Base-by-base conservation (phyloP, 805 yeast species). In the Candida railenensis region DNA sequence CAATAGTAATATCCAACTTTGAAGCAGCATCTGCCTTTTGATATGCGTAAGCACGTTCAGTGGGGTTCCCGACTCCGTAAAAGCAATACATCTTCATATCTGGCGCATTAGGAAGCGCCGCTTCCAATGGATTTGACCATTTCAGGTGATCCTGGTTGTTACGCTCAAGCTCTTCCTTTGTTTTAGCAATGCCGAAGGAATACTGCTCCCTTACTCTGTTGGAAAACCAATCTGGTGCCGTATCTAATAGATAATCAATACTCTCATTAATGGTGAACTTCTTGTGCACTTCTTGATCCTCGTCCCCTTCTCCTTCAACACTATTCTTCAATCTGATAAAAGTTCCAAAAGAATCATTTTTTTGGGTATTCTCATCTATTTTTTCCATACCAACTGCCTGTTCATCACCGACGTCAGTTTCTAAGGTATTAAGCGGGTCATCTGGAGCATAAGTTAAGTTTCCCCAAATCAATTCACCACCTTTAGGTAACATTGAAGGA, bases 71-170 rank as follows among this genome's bases (percentile, higher is more conserved):
- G n/a, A 90, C 89, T 3, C 99, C 99, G 58, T 94, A 94, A 58
- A 94, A 84, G 59, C 97, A 89, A 65, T 73, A 94, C 8, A 90
- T 73, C 53, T 88, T 87, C 85, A 94, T 72, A 60, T 89, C 89
- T 2, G 98, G 98, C 0, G 99, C 99, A 58, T 87, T 74, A 1
- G 99, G 99, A 37, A 94, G 76, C 3, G 92, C 81, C 0, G 83
- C 97, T 62, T 94, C 98, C 41, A 94, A 71, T 2, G 99, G 99
- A 59, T 94, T 94, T n/a, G 83, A 66, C 99, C 99, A 94, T 62
- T 87, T 89, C 42, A 79, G 73, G 54, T 81, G 91, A 55, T 80
- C 78, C n/a, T 81, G 71, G 49, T 87, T 82, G 60, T 94, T 92
- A 1, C 55, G 69, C 36, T 61, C 58, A 39, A 94, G 71, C 64